Evolutionary conservation across 768 basidiomycete species (phyloP).

Genomic region (Clitopilus passeckerianus): DNA sequence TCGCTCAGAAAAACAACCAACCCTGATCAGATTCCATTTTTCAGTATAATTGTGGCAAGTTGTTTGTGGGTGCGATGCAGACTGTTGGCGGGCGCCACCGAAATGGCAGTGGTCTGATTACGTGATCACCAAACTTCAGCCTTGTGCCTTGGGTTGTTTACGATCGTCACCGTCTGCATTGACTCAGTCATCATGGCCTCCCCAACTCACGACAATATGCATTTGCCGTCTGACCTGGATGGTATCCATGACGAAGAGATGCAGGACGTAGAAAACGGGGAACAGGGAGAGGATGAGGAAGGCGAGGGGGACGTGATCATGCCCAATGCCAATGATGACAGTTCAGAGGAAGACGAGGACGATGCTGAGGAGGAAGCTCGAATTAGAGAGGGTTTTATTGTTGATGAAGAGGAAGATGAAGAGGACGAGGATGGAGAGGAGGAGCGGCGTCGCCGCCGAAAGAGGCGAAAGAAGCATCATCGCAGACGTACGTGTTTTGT

Average conservation of each 20-base stretch:
- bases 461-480: slow-evolving; percentile 65
- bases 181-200: slow-evolving; percentile 44
- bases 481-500: slow-evolving; percentile 36
- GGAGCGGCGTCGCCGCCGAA: slow-evolving; percentile 54
- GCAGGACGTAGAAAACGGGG: slow-evolving; percentile 15
- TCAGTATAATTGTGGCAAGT: background rate
- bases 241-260: slow-evolving; percentile 30
- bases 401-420: slow-evolving; percentile 84
- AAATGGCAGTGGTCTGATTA: slow-evolving; percentile 9
- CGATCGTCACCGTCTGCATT: background rate
- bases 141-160: background rate
- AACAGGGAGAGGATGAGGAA: slow-evolving; percentile 43
- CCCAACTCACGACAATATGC: slow-evolving; percentile 27
- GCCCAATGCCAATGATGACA: slow-evolving; percentile 64
- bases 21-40: background rate
- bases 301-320: slow-evolving; percentile 52
- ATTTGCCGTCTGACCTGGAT: slow-evolving; percentile 28
- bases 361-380: slow-evolving; percentile 83
- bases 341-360: slow-evolving; percentile 87
- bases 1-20: background rate
- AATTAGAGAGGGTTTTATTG: slow-evolving; percentile 88
- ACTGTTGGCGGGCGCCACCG: background rate
- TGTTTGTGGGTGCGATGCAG: no score
- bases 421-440: slow-evolving; percentile 71
- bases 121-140: slow-evolving; percentile 17